phyloP scores from a whole-genome alignment of 1,284 basidiomycete species.

The Sanghuangporus weigelae region DNA sequence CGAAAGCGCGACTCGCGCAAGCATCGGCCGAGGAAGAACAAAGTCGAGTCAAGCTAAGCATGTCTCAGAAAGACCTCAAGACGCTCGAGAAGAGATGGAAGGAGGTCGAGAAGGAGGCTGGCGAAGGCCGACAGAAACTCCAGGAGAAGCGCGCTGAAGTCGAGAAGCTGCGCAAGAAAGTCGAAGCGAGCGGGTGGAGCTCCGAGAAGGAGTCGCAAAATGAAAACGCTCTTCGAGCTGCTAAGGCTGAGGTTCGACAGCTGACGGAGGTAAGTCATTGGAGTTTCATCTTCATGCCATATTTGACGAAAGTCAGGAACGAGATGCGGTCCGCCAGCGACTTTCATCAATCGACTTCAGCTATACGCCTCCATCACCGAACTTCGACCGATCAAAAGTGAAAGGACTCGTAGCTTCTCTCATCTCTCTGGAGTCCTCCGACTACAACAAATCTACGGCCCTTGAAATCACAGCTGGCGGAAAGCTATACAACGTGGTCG shows the following conservation, averaged over 20 bases:
- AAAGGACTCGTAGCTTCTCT: constrained; percentile 92
- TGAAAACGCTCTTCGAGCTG: constrained; percentile 52
- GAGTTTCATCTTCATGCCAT: neutral
- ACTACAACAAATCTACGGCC: constrained; percentile 81
- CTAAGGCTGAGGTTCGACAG: constrained; percentile 52
- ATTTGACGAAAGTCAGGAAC: constrained; percentile 40
- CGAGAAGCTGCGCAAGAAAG: constrained; percentile 47
- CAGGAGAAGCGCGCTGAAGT: constrained; percentile 58
- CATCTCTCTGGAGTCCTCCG: constrained; percentile 65
- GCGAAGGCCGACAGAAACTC: constrained; percentile 70
- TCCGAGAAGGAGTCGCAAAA: constrained; percentile 67
- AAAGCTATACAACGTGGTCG: constrained; percentile 92
- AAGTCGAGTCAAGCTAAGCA: constrained; percentile 69
- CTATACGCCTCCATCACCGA: constrained; percentile 72
- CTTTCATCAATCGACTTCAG: constrained; percentile 80
- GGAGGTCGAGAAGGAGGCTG: constrained; percentile 79
- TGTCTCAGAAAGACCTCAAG: constrained; percentile 80
- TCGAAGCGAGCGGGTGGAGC: constrained; percentile 75
- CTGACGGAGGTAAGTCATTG: constrained; percentile 58
- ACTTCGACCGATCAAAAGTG: constrained; percentile 85
- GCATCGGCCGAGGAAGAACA: constrained; percentile 86
- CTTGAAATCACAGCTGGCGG: constrained; percentile 92
- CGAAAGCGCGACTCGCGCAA: constrained; percentile 70
- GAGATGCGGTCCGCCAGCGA: constrained; percentile 66
- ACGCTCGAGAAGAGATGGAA: constrained; percentile 77